These are phyloP conservation scores for Fomitopsis serialis DNA, from an alignment of 768 basidiomycete genomes.

Conservation along the genomic window DNA sequence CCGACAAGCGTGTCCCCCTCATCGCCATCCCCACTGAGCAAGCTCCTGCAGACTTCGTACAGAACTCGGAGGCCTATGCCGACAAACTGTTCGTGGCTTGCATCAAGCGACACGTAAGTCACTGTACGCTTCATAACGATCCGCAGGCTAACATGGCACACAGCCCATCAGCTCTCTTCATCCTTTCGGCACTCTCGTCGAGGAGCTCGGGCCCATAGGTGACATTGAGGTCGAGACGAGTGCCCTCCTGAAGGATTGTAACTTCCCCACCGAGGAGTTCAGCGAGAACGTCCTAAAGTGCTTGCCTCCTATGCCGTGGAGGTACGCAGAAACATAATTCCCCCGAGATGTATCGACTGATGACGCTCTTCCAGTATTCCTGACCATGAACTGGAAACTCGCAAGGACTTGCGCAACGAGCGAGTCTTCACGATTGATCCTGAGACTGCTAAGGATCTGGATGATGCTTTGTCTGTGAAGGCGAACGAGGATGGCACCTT, in stretches of 20 bases:
- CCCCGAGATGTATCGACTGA: background rate
- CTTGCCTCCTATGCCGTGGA: conserved; percentile 93
- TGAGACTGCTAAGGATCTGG: conserved; percentile 81
- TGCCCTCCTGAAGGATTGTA: conserved; percentile 96
- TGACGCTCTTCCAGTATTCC: conserved; percentile 53
- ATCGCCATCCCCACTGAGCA: conserved; percentile 99
- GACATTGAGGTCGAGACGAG: conserved; percentile 98
- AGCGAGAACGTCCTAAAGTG: conserved; percentile 93
- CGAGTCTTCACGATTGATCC: conserved; percentile 95
- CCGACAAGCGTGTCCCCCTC: conserved; percentile 96
- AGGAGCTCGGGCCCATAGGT: conserved; percentile 97
- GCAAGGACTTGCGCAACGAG: conserved; percentile 82
- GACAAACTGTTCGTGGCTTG: conserved; percentile 94
- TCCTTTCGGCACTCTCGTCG: conserved; percentile 97
- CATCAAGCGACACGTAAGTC: conserved; percentile 92
- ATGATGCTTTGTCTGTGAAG: conserved; percentile 91
- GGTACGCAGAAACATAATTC: conserved; percentile 40
- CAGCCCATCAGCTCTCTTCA: conserved; percentile 94
- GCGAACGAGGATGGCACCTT: conserved; percentile 87
- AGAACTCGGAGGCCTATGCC: conserved; percentile 86
- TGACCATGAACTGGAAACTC: conserved; percentile 80
- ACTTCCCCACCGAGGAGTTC: conserved; percentile 98
- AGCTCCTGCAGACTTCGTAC: conserved; percentile 93
- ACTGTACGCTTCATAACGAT: conserved; percentile 15
- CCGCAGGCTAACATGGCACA: conserved; percentile 5